phyloP scores from a whole-genome alignment of 2,329 filamentous ascomycete genomes.

The Colletotrichum siamense region DNA sequence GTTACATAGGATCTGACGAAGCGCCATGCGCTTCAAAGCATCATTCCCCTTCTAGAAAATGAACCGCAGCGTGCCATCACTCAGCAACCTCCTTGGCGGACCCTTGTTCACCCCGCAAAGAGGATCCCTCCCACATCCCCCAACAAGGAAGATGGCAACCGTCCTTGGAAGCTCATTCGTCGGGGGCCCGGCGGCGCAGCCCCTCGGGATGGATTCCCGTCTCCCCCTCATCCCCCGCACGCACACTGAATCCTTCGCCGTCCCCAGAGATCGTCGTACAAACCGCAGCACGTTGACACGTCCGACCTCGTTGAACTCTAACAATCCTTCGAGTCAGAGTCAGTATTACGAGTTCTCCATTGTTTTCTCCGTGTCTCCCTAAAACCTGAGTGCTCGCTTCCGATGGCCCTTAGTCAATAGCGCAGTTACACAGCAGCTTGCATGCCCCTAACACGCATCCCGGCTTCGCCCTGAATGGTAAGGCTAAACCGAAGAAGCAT shows the following conservation, averaged over 20 bases:
- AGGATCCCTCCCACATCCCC: not conserved
- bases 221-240: not conserved
- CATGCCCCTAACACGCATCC: not conserved
- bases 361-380: not conserved
- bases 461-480: not conserved
- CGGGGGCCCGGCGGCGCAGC: not conserved
- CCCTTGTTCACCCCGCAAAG: not conserved
- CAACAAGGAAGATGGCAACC: not conserved
- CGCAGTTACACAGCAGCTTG: not conserved
- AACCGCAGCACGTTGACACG: not conserved
- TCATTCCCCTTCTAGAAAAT: not conserved
- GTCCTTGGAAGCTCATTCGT: not conserved
- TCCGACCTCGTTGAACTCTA: not conserved
- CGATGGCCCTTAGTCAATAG: not conserved
- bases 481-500: not conserved
- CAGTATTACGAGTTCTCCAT: not conserved
- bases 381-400: not conserved
- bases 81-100: constrained; percentile 3
- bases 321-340: not conserved
- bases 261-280: not conserved
- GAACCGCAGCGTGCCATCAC: not conserved
- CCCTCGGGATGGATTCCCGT: not conserved
- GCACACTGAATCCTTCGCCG: not conserved
- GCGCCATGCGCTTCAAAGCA: too few species aligned
- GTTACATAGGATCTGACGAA: not conserved